Percentiles rank a stretch among this genome's conserved stretches.
phyloP scores from a whole-genome alignment of 2,329 filamentous ascomycete genomes.

The Ophiostoma ulmi region DNA sequence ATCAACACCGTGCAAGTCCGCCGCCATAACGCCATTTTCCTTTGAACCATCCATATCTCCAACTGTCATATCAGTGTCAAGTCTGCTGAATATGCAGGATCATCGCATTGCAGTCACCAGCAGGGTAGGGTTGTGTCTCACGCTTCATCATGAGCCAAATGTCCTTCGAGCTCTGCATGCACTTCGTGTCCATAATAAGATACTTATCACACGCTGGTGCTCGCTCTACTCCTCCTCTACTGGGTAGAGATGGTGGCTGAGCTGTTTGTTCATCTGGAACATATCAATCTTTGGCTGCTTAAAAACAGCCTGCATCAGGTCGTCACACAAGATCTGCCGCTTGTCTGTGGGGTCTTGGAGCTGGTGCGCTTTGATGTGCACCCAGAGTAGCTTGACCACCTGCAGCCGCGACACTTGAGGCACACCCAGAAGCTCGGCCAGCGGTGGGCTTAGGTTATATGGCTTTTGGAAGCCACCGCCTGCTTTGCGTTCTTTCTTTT shows the following conservation, averaged over 20 bases:
- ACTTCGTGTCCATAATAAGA: background rate
- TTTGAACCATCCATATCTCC: background rate
- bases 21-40: conserved; percentile 17
- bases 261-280: conserved; percentile 99
- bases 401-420: conserved; percentile 85
- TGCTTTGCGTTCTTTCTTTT: conserved; percentile 68
- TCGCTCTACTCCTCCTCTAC: conserved; percentile 57
- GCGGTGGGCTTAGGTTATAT: conserved; percentile 65
- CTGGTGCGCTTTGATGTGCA: conserved; percentile 81
- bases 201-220: background rate
- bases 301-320: conserved; percentile 86
- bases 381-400: conserved; percentile 94
- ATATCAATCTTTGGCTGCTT: conserved; percentile 89
- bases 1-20: background rate
- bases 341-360: conserved; percentile 90
- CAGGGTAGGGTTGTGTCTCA: no score
- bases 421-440: conserved; percentile 66
- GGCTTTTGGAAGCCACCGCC: conserved; percentile 92
- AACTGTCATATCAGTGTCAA: background rate
- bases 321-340: conserved; percentile 88
- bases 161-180: background rate
- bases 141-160: no score
- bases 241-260: conserved; percentile 83
- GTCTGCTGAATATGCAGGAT: background rate
- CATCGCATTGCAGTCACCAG: no score